Base-by-base conservation (phyloP, 805 yeast species). In the Starmerella etchellsii region DNA sequence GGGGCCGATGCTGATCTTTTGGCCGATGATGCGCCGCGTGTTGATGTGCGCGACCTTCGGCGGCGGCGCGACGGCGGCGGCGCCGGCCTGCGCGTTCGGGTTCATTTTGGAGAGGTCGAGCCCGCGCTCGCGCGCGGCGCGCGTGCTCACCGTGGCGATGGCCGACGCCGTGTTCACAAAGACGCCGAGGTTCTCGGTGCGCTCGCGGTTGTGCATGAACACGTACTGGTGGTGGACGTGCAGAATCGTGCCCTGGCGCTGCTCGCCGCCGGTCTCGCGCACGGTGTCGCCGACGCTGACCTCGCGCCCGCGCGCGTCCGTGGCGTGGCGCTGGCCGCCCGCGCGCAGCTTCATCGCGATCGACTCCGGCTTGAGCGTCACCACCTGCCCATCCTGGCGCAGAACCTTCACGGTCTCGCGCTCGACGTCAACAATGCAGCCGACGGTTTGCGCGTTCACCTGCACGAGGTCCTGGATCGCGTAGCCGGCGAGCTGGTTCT, bases 241-340 rank as follows among this genome's bases (percentile, higher is more conserved):
- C 43, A 91, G 60, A 46, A 91, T 81, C 28, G 71, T 74, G 52
- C 98, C 98, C 56, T 81, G 87, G 58, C 94, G 74, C 52, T 81
- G 77, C 52, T 85, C 94, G 36, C 93, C 93, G 14, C 71, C 68
- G 22, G 69, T 61, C 57, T 91, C 98, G 53, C 77, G 78, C n/a
- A 91, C 94, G 2, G 91, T 78, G 57, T 91, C 98, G 37, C 96
- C 96, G 29, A 82, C 76, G 42, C 79, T 76, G 41, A 91, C 74
- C 49, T 91, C 88, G 37, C 76, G 70, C 35, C 98, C 98, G 44
- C 72, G 71, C 44, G 73, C 69, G 59, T 91, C 98, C 0, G 95
- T 80, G 3, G 95, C 83, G 41, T 82, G 77, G 47, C 81, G 79
- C 41, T 82, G 80, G 52, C 80, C 74, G 32, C 55, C 48, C 19